Evolutionary conservation across 169 alveolate species (phyloP).

Genomic region (Plasmodium knowlesi): DNA sequence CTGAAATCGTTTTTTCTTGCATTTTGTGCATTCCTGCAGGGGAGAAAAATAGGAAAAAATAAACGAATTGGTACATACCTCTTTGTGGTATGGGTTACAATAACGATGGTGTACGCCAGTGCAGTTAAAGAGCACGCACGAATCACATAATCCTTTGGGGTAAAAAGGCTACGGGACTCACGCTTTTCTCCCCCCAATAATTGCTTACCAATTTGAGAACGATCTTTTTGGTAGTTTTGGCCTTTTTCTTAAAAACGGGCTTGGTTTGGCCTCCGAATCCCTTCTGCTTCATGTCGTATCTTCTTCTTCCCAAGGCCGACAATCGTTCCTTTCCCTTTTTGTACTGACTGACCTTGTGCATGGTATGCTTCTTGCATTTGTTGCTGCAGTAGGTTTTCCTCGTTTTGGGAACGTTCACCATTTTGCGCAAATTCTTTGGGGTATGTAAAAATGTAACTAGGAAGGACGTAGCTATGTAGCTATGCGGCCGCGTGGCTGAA

Average conservation of each 20-base stretch:
- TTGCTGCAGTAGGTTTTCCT: conserved; percentile 92
- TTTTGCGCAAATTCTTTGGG: conserved; percentile 6
- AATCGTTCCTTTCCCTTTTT: conserved; percentile 98
- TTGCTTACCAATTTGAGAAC: conserved; percentile 92
- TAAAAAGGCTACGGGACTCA: not conserved
- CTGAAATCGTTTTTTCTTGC: conserved; percentile 96
- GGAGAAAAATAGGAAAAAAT: not conserved
- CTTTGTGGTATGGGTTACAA: not conserved
- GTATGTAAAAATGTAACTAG: not conserved
- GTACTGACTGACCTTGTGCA: conserved; percentile 97
- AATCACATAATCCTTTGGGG: not conserved
- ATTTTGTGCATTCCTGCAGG: conserved; percentile 96
- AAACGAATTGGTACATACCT: not conserved
- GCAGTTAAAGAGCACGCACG: not conserved
- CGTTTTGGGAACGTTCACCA: conserved; percentile 95
- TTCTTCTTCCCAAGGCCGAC: conserved; percentile 97
- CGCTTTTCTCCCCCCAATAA: not conserved
- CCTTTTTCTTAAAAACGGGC: conserved; percentile 98
- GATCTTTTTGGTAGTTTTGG: conserved; percentile 99
- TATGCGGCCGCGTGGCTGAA: not conserved
- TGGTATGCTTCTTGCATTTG: conserved; percentile 93
- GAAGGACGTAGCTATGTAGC: not conserved
- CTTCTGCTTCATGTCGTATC: conserved; percentile 98
- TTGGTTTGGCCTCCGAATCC: conserved; percentile 99
- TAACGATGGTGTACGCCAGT: not conserved